These are phyloP conservation scores for Botrytis sinoallii DNA, from an alignment of 2,329 filamentous ascomycete species.

Conservation along the genomic window DNA sequence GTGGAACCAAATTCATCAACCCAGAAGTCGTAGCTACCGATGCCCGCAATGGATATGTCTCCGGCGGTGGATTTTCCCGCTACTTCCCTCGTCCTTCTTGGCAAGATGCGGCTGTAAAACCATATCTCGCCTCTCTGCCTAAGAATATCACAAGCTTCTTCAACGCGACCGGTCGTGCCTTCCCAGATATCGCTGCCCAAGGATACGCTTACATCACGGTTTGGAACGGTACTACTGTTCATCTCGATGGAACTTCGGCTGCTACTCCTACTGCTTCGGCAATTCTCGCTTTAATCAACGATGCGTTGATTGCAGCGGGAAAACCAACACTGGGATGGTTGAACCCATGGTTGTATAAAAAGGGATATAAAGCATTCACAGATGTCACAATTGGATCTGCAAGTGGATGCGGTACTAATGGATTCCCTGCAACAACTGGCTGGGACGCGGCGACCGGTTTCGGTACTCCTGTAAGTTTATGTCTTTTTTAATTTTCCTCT, in stretches of 20 bases:
- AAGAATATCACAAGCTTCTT: conserved; percentile 46
- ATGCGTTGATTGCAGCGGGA: conserved; percentile 53
- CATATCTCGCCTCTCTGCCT: conserved; percentile 44
- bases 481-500: no score
- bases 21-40: conserved; percentile 42
- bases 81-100: conserved; percentile 47
- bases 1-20: conserved; percentile 42
- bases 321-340: conserved; percentile 44
- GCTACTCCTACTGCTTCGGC: conserved; percentile 54
- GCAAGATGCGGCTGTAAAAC: conserved; percentile 43
- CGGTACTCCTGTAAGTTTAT: conserved; percentile 35
- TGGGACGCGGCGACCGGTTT: conserved; percentile 42
- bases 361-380: conserved; percentile 39
- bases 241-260: conserved; percentile 51
- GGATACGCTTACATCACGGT: conserved; percentile 51
- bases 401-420: conserved; percentile 38
- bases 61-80: conserved; percentile 51
- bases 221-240: conserved; percentile 39
- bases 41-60: conserved; percentile 34
- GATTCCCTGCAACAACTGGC: conserved; percentile 34
- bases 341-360: conserved; percentile 43
- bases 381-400: conserved; percentile 42
- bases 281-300: conserved; percentile 60
- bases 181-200: conserved; percentile 53
- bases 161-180: conserved; percentile 45